These are phyloP conservation scores for Plasmodium inui DNA, from an alignment of 169 alveolate genomes.

Conservation along the genomic window DNA sequence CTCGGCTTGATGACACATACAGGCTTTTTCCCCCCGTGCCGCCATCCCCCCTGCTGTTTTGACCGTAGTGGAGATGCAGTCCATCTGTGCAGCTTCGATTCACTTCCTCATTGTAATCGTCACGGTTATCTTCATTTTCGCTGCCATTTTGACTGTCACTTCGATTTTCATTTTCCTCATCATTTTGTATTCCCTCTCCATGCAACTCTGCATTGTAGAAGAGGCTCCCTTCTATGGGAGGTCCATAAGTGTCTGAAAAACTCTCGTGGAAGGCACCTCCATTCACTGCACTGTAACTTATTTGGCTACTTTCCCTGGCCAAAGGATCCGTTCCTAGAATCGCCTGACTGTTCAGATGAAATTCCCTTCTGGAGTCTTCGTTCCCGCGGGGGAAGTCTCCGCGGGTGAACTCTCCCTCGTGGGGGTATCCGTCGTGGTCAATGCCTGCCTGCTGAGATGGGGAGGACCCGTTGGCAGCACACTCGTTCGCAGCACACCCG, in stretches of 20 bases:
- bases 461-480: neutral
- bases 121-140: no score
- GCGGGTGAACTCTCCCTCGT: neutral
- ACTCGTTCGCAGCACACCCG: neutral
- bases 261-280: neutral
- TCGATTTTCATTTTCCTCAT: no score
- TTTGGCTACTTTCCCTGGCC: neutral
- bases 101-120: neutral
- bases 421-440: neutral
- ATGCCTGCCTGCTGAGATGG: neutral
- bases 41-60: neutral
- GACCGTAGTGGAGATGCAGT: neutral
- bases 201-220: neutral
- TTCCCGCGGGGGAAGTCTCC: no score
- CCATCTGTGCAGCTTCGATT: neutral
- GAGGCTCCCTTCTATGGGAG: neutral
- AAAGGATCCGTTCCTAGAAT: neutral
- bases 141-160: neutral
- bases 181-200: neutral
- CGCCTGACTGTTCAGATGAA: neutral
- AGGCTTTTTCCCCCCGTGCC: neutral
- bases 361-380: neutral
- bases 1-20: neutral
- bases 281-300: neutral
- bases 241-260: neutral